A percentile compares a stretch with the other conserved stretches of the same genome.
Conservation (phyloP, 2,329 filamentous ascomycete species). For the Verticillium nonalfalfae region DNA sequence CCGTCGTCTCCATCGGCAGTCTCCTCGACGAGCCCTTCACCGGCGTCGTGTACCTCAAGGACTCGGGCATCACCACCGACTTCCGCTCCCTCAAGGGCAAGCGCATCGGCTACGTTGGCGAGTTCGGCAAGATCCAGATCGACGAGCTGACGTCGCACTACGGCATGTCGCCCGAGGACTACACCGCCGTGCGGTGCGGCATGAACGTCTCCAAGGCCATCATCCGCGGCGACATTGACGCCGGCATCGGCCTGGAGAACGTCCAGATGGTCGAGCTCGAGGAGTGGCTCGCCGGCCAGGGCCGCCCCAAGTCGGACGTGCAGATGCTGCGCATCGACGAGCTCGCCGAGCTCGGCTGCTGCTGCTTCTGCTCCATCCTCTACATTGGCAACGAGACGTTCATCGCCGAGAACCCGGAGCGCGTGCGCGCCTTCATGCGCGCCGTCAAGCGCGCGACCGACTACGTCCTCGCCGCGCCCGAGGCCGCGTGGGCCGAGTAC, state of each 20-base stretch:
- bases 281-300: slow-evolving; percentile 62
- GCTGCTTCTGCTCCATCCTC: slow-evolving; percentile 77
- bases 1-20: slow-evolving; percentile 65
- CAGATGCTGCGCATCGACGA: slow-evolving; percentile 79
- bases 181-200: slow-evolving; percentile 70
- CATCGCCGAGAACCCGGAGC: slow-evolving; percentile 57
- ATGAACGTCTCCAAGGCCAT: slow-evolving; percentile 79
- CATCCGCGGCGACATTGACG: slow-evolving; percentile 65
- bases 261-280: slow-evolving; percentile 80
- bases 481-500: slow-evolving; percentile 60
- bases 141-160: slow-evolving; percentile 76
- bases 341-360: slow-evolving; percentile 72
- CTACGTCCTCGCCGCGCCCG: slow-evolving; percentile 59
- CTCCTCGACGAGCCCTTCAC: slow-evolving; percentile 77
- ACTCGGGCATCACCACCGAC: slow-evolving; percentile 67
- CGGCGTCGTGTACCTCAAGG: slow-evolving; percentile 70
- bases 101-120: slow-evolving; percentile 72
- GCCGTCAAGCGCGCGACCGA: slow-evolving; percentile 72
- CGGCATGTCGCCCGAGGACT: slow-evolving; percentile 65
- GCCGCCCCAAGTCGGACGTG: slow-evolving; percentile 59
- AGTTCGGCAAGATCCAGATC: slow-evolving; percentile 80
- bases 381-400: slow-evolving; percentile 76
- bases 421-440: slow-evolving; percentile 61
- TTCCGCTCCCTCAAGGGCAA: slow-evolving; percentile 71
- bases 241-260: slow-evolving; percentile 72